Percentiles rank a stretch among this genome's conserved stretches.
phyloP scores from a whole-genome alignment of 805 yeast species.

The Candida coleopterorum region DNA sequence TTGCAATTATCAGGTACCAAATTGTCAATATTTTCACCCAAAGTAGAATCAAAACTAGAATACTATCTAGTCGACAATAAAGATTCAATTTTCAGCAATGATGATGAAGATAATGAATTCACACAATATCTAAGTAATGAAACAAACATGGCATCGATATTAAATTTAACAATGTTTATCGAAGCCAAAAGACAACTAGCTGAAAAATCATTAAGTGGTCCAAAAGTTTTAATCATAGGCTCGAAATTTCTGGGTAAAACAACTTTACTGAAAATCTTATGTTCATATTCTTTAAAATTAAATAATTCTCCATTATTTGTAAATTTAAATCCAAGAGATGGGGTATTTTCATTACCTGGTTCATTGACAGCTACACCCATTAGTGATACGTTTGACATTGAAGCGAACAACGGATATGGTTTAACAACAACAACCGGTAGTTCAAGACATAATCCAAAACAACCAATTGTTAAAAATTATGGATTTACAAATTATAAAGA shows the following conservation, averaged over 20 bases:
- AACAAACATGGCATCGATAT: conserved; percentile 56
- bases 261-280: conserved; percentile 59
- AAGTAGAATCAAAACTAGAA: conserved; percentile 47
- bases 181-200: conserved; percentile 46
- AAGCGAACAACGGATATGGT: conserved; percentile 68
- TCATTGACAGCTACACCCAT: conserved; percentile 78
- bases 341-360: conserved; percentile 77
- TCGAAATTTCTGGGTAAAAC: conserved; percentile 75
- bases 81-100: conserved; percentile 10
- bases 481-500: conserved; percentile 62
- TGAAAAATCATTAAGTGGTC: conserved; percentile 26
- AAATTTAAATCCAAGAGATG: conserved; percentile 71
- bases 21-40: conserved; percentile 35
- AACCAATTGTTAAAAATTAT: conserved; percentile 77
- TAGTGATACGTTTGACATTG: conserved; percentile 75
- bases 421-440: conserved; percentile 69
- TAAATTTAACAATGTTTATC: conserved; percentile 71
- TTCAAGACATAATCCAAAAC: conserved; percentile 75
- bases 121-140: conserved; percentile 69
- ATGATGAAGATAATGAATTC: conserved; percentile 31
- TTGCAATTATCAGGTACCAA: conserved; percentile 34
- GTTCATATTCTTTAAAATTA: conserved; percentile 72
- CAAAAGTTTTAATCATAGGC: conserved; percentile 72
- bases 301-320: conserved; percentile 65
- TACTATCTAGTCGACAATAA: conserved; percentile 6